Evolutionary conservation across 495 filamentous ascomycete genomes (phyloP), one percentile per base, ranked within the genome.

Genomic region (Talaromyces ruber): DNA sequence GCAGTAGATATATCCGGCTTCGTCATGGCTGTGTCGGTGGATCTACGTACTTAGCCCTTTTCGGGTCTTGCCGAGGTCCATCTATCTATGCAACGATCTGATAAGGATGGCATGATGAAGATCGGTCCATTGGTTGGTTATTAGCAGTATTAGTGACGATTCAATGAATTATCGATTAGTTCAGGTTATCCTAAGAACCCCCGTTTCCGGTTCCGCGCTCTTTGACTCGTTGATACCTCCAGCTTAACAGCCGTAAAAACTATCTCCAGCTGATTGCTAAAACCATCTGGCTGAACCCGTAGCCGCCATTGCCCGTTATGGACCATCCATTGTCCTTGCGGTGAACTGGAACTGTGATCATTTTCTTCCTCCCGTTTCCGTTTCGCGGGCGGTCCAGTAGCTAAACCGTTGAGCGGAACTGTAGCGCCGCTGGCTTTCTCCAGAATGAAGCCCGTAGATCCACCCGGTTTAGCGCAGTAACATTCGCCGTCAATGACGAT

Each of bases 241-340:
- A 98, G 59, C 73, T 92, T 93, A 16, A 96, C 91, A 4, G 86
- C 90, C 12, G 87, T 78, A 30, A 98, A 73, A 54, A 92, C 80
- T 9, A 93, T 80, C 61, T 84, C 84, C 66, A 80, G 74, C 43
- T 68, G 78, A 65, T 72, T 82, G 8, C 58, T 62, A 9, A 45
- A 28, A 14, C 62, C 63, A 24, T 63, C 56, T 2, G 78, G 64
- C 72, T 89, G 86, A 24, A 96, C 85, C 18, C 84, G 77, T 60
- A 97, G 64, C 58, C 91, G 75, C 91, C 92, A 98, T 74, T 93
- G 92, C 1, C 88, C 92, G 18, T 77, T 87, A 53, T 79, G 84
- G 12, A 97, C 80, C 28, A 92, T 76, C 90, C 89, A 96, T 47
- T 84, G 82, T 21, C 56, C 37, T 28, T 54, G 51, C 22, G 51